phyloP scores from a whole-genome alignment of 306 rosid species.

The Trifolium subterraneum region DNA sequence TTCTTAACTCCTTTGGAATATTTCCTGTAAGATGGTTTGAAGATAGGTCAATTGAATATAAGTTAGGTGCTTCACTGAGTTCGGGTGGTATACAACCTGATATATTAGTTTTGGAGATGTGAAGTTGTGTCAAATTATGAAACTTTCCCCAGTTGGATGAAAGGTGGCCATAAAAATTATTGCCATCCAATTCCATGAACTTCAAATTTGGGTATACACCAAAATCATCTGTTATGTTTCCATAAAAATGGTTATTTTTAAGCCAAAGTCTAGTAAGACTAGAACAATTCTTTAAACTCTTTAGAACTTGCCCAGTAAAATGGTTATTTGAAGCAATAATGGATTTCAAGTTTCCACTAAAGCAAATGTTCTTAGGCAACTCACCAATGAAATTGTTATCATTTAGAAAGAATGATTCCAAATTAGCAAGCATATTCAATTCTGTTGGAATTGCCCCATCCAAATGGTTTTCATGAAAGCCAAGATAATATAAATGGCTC shows the following conservation, averaged over 20 bases:
- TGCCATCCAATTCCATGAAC: too few species aligned
- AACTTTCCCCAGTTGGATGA: background rate
- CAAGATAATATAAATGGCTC: background rate
- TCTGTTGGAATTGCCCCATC: background rate
- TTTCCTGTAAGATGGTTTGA: background rate
- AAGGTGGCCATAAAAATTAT: background rate
- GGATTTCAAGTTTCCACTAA: background rate
- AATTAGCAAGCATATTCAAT: background rate
- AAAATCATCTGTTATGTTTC: too few species aligned
- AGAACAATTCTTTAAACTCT: background rate
- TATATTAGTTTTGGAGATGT: background rate
- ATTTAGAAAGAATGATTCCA: rapidly evolving
- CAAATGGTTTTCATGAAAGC: background rate
- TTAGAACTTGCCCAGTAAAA: background rate
- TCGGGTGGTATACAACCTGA: background rate
- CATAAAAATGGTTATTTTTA: background rate
- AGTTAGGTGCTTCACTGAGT: background rate
- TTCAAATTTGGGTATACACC: background rate
- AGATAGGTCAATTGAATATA: background rate
- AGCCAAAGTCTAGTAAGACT: background rate
- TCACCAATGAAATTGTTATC: background rate
- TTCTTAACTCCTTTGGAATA: background rate
- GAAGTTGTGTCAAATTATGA: background rate
- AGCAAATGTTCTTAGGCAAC: background rate
- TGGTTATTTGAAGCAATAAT: background rate